These are phyloP conservation scores for Hyaloscypha variabilis DNA, from an alignment of 495 filamentous ascomycete species.

Conservation along the genomic window DNA sequence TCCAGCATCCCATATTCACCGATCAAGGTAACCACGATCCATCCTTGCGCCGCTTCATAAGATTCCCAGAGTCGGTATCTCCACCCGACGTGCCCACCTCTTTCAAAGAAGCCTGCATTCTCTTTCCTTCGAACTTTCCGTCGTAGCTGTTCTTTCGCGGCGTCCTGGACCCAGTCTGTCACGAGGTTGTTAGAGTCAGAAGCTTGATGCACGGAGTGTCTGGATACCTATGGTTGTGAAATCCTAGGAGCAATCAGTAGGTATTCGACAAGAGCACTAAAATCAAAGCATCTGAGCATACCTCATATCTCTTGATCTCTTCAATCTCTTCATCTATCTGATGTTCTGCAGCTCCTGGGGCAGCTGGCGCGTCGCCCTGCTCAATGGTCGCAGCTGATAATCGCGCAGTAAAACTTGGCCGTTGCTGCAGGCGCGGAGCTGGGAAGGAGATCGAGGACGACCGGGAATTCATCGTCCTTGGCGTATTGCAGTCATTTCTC, in stretches of 20 bases:
- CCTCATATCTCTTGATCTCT: conserved; percentile 97
- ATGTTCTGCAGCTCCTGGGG: conserved; percentile 48
- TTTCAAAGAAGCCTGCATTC: conserved; percentile 74
- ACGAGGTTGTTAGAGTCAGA: conserved; percentile 10
- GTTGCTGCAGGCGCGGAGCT: conserved; percentile 41
- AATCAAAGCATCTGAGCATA: conserved; percentile 31
- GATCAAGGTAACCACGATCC: conserved; percentile 96
- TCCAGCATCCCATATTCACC: conserved; percentile 39
- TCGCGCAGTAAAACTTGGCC: conserved; percentile 68
- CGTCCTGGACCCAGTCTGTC: conserved; percentile 92
- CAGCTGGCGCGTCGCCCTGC: conserved; percentile 53
- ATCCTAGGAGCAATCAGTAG: conserved; percentile 39
- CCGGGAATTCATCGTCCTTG: conserved; percentile 61
- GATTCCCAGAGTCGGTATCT: conserved; percentile 79
- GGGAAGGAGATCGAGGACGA: conserved; percentile 58
- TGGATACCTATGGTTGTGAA: conserved; percentile 88
- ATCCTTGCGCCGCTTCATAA: conserved; percentile 96
- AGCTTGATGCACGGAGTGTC: background rate
- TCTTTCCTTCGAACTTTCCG: conserved; percentile 74
- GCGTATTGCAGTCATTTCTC: conserved; percentile 15
- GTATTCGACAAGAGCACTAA: background rate
- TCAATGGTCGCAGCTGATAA: conserved; percentile 70
- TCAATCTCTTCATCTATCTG: conserved; percentile 93
- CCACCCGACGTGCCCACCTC: conserved; percentile 76
- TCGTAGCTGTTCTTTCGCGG: conserved; percentile 83